These are phyloP conservation scores for Eutypella sp. DNA, from an alignment of 2,329 filamentous ascomycete genomes.

Conservation along the genomic window DNA sequence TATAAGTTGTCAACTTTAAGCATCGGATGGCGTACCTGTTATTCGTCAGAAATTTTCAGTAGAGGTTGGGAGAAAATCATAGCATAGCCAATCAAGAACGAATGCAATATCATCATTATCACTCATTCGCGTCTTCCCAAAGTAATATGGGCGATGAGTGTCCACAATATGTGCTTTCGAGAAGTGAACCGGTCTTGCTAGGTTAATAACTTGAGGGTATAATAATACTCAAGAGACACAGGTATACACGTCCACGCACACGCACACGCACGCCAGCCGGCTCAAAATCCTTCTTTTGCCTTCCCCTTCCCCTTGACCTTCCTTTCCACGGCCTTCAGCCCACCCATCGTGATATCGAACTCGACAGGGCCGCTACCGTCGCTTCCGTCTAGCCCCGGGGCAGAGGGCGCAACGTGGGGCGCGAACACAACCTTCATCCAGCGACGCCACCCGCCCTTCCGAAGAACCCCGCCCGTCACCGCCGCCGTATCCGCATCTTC, in stretches of 20 bases:
- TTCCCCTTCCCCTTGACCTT: constrained; percentile 12
- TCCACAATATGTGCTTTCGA: no score
- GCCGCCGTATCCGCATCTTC: constrained; percentile 34
- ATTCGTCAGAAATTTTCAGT: no score
- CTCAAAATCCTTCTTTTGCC: constrained; percentile 3
- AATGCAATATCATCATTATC: no score
- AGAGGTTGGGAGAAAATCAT: no score
- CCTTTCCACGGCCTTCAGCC: constrained; percentile 39
- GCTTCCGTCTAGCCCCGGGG: not conserved
- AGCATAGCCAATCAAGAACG: no score
- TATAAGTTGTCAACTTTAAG: no score
- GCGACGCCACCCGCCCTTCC: constrained; percentile 50
- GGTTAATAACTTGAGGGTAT: no score
- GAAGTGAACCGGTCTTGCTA: no score
- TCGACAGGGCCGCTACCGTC: constrained; percentile 52
- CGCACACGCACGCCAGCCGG: not conserved
- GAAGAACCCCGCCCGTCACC: constrained; percentile 36
- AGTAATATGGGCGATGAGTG: no score
- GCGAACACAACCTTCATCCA: constrained; percentile 90
- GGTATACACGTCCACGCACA: not conserved
- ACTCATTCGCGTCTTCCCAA: no score
- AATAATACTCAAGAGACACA: no score
- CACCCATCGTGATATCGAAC: constrained; percentile 71
- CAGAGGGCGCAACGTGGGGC: constrained; percentile 58
- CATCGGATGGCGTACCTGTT: no score